These are phyloP conservation scores for Blastocystis sp. DNA, from an alignment of 352 stramenopile species.

Conservation along the genomic window DNA sequence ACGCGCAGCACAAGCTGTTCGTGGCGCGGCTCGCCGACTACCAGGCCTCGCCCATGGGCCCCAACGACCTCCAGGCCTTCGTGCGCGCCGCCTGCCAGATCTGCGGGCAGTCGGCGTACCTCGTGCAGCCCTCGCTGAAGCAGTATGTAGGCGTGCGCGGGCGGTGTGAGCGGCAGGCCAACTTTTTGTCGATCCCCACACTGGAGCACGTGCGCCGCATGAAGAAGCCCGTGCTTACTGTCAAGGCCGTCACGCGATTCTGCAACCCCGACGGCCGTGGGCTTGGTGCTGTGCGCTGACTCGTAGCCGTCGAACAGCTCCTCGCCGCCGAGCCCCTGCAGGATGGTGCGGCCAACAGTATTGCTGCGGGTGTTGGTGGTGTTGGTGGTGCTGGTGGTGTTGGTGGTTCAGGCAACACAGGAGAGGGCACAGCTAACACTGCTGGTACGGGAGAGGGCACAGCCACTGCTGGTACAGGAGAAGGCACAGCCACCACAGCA, in stretches of 20 bases:
- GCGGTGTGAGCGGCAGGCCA: constrained; percentile 14
- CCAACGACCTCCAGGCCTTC: constrained; percentile 20
- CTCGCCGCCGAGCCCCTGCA: not conserved
- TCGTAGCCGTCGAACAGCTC: constrained; percentile 13
- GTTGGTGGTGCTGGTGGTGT: too few relatives aligned
- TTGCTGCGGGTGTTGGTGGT: too few relatives aligned
- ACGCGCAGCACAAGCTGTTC: constrained; percentile 56
- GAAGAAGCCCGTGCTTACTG: constrained; percentile 66
- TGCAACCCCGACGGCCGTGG: constrained; percentile 17
- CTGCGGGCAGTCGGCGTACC: constrained; percentile 54
- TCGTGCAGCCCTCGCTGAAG: constrained; percentile 57
- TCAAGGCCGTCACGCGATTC: constrained; percentile 41
- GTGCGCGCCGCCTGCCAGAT: constrained; percentile 41
- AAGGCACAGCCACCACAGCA: too few relatives aligned
- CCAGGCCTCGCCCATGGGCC: constrained; percentile 34
- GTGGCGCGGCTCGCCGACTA: constrained; percentile 29
- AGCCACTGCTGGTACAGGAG: too few relatives aligned
- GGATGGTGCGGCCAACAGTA: not conserved
- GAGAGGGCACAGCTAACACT: too few relatives aligned
- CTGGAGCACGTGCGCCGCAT: constrained; percentile 61
- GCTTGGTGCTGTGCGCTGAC: not conserved
- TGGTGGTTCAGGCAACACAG: too few relatives aligned
- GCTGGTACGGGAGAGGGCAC: too few relatives aligned
- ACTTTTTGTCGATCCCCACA: constrained; percentile 56
- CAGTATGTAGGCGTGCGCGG: constrained; percentile 23